Evolutionary conservation across 2,329 filamentous ascomycete genomes (phyloP), one percentile per base, ranked within the genome.

Genomic region (Penicillium sp.): DNA sequence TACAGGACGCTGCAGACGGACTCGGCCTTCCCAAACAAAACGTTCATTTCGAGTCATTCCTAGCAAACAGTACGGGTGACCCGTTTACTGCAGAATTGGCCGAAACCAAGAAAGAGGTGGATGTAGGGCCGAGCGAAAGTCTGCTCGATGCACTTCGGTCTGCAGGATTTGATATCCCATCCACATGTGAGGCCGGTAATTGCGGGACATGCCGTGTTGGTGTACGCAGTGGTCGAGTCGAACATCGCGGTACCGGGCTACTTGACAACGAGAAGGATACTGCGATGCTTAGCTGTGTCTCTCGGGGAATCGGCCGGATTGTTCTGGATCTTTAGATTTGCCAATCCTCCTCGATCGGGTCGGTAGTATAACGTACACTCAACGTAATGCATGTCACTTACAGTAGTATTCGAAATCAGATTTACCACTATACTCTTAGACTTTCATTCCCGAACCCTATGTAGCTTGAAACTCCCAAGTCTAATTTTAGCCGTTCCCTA

Each of bases 181-280:
- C 47, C 20, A 44, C 47, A 1, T 49, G 47, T n/a, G 47, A 49
- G 24, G 40, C 47, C 5, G 48, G 44, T n/a, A 47, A 50, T 24
- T 53, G 51, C 46, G 46, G 51, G 3, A 53, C 36, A 13, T 53
- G 51, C 30, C 30, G 51, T n/a, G 43, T 50, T 22, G 38, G 30
- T 28, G 38, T 53, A 2, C 27, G 39, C 11, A 24, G 35, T 18
- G 48, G 51, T 2, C 33, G 44, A 5, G 28, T 51, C 9, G 48
- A 54, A 22, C 51, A 54, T 45, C 48, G 48, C 13, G 48, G 51
- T 6, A 48, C 52, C n/a, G 48, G 44, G 5, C n/a, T 54, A 20
- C n/a, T 44, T 14, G 48, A 48, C 16, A 42, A 35, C 36, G 52
- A 51, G 25, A 47, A 48, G 24, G 33, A 45, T n/a, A 45, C 35